Conservation (phyloP, 345 rosid genomes). For the Cardamine resedifolia region DNA sequence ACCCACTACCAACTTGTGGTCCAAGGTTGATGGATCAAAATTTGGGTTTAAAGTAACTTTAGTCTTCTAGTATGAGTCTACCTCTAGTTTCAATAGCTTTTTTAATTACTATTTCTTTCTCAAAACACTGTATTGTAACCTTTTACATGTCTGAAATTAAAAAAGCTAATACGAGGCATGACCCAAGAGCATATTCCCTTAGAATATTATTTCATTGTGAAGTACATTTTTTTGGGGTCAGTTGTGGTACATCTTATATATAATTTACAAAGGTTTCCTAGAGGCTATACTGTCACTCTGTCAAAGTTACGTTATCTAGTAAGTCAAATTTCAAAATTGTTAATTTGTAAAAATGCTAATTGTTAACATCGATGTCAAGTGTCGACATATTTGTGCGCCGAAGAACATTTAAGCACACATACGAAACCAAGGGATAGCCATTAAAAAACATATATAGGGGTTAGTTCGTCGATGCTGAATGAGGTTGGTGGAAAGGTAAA, state of each 20-base stretch:
- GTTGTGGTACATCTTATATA: background rate
- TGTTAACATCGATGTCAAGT: background rate
- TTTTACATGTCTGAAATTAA: constrained; percentile 21
- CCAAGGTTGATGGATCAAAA: constrained; percentile 12
- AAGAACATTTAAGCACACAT: background rate
- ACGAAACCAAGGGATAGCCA: background rate
- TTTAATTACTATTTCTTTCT: constrained; percentile 15
- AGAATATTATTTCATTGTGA: constrained; percentile 26
- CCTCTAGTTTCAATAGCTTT: constrained; percentile 17
- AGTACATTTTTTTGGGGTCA: background rate
- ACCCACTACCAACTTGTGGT: constrained; percentile 19
- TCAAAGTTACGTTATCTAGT: background rate
- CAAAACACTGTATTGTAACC: background rate
- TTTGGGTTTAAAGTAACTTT: constrained; percentile 22
- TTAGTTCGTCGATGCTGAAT: background rate
- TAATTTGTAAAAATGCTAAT: background rate
- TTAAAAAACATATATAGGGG: background rate
- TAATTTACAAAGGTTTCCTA: background rate
- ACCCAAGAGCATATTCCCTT: constrained; percentile 33
- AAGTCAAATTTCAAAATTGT: background rate
- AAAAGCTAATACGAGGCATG: constrained; percentile 4
- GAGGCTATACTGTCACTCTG: background rate
- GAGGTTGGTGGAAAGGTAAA: background rate
- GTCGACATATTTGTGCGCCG: background rate
- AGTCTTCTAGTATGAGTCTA: background rate